Conservation (phyloP, 768 basidiomycete species). For the Phallus indusiatus region DNA sequence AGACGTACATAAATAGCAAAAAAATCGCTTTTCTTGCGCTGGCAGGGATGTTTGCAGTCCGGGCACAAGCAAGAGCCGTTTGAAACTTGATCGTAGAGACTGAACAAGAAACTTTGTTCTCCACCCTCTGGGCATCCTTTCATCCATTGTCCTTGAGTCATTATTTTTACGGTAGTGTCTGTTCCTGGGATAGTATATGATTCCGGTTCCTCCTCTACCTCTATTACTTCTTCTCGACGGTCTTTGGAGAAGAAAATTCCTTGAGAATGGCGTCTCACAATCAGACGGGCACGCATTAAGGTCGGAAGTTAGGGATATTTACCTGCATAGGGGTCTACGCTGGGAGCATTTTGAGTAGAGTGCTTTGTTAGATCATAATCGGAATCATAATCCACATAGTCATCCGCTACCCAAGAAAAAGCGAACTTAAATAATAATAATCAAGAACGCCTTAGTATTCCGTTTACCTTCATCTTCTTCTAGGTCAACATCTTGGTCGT, state of each 20-base stretch:
- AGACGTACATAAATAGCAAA: constrained; percentile 70
- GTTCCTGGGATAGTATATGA: constrained; percentile 28
- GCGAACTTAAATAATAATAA: background rate
- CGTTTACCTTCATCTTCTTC: constrained; percentile 36
- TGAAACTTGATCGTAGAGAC: constrained; percentile 66
- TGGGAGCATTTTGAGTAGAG: constrained; percentile 31
- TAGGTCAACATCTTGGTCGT: constrained; percentile 26
- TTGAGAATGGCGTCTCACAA: constrained; percentile 18
- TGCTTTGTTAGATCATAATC: constrained; percentile 50
- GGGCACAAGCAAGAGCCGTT: constrained; percentile 62
- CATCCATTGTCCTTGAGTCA: constrained; percentile 95
- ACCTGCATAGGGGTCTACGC: constrained; percentile 89
- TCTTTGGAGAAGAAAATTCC: constrained; percentile 96
- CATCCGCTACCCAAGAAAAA: constrained; percentile 27
- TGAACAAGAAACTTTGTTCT: constrained; percentile 84
- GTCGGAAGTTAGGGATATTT: constrained; percentile 12
- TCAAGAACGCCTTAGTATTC: background rate
- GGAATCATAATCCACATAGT: constrained; percentile 75
- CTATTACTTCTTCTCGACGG: constrained; percentile 83
- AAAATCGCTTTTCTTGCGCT: constrained; percentile 66
- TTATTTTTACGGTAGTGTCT: constrained; percentile 44
- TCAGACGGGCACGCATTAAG: background rate
- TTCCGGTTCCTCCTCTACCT: constrained; percentile 77
- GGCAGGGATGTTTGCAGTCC: constrained; percentile 54
- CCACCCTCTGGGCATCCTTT: constrained; percentile 91